Evolutionary conservation across 2,329 filamentous ascomycete genomes (phyloP), one percentile per base, ranked within the genome.

Genomic region (Gaeumannomyces tritici): DNA sequence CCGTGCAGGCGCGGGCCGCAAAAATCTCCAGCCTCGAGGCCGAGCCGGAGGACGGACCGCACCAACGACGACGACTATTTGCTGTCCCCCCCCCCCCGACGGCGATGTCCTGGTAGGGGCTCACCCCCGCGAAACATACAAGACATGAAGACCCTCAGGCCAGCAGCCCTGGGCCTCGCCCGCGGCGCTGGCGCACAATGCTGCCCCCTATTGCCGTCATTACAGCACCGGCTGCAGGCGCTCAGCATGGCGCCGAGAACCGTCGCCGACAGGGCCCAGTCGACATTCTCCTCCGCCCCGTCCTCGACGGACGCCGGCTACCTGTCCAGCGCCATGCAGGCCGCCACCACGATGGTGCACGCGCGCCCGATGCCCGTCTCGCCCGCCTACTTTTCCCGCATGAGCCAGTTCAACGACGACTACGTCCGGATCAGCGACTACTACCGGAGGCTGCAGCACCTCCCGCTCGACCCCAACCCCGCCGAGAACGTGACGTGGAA

Each of bases 381-480:
- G 47, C 88, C 91, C 3, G 95, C 93, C n/a, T 99, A 99, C 77
- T 99, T 98, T 79, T 93, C 91, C 61, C 89, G 89, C 61, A 88
- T 88, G 65, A 89, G 93, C 1, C 81, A 83, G 62, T 97, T 96
- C 80, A 95, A 89, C 75, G 95, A 99, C 76, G 84, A 90, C 70
- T 85, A 89, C 68, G 83, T 98, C 67, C 78, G 80, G 57, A 81
- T 99, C 59, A 85, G 91, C 69, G 80, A 83, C 13, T 82, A 98
- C 28, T 77, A 89, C 63, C 85, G 85, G 61, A 88, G 86, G 74
- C 89, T 95, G 73, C 82, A 85, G 63, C 80, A 86, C 29, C 82
- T 98, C 18, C 95, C 95, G 8, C 83, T 80, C 4, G 77, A 93
- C 13, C 75, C 85, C 0, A 82, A 81, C 63, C 82, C 93, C 63